A percentile compares a stretch with the other conserved stretches of the same genome.
These are phyloP conservation scores for Malassezia pachydermatis DNA, from an alignment of 1,284 basidiomycete species.

Conservation along the genomic window DNA sequence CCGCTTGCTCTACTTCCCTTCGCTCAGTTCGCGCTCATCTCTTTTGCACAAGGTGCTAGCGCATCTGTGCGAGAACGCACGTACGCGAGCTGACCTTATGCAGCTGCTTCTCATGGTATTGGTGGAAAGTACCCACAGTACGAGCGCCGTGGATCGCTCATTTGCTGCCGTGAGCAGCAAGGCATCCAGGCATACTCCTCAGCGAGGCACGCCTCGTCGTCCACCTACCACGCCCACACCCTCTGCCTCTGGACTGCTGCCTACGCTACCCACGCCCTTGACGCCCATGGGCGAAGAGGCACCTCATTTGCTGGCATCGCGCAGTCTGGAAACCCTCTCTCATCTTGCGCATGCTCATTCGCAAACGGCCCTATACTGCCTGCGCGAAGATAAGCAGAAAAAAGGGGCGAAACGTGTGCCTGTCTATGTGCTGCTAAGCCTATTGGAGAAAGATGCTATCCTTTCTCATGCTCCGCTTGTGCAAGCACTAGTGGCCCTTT, in stretches of 20 bases:
- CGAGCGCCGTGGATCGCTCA: conserved; percentile 81
- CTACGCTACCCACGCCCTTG: conserved; percentile 24
- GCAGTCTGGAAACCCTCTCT: conserved; percentile 40
- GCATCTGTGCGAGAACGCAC: conserved; percentile 88
- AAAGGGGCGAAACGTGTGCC: conserved; percentile 39
- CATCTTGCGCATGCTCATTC: conserved; percentile 34
- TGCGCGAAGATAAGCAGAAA: conserved; percentile 35
- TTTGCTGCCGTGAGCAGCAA: conserved; percentile 66
- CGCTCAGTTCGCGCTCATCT: conserved; percentile 67
- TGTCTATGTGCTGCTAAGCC: conserved; percentile 33
- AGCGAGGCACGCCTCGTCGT: conserved; percentile 28
- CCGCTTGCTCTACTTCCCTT: conserved; percentile 89
- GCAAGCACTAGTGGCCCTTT: conserved; percentile 38
- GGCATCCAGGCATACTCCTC: conserved; percentile 34
- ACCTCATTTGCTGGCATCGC: conserved; percentile 43
- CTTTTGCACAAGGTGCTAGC: conserved; percentile 79
- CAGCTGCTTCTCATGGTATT: conserved; percentile 82
- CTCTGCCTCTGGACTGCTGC: conserved; percentile 3
- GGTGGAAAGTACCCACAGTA: conserved; percentile 86
- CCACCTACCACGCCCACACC: background rate
- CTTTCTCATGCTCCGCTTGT: conserved; percentile 38
- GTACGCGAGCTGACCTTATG: conserved; percentile 82
- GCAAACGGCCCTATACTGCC: conserved; percentile 39
- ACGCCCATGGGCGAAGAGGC: conserved; percentile 46
- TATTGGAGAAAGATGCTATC: conserved; percentile 40